Evolutionary conservation across 139 green algal genomes (phyloP), one percentile per base, ranked within the genome.

Genomic region (Chlamydomonas incerta): DNA sequence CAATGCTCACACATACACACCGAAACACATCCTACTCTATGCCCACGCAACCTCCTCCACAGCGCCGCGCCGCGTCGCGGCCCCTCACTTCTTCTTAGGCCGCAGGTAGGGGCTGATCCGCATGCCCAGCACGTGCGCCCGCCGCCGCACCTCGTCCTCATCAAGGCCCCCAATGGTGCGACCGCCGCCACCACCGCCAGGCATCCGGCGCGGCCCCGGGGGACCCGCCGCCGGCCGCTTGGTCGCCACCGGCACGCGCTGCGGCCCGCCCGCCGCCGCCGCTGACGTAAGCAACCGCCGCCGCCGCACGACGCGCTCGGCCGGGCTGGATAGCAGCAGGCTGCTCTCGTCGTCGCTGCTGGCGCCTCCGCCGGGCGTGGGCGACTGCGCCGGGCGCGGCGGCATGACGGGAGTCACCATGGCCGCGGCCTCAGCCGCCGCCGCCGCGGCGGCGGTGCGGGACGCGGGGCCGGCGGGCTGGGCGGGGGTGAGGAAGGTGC

Each of bases 51-150:
- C n/a, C n/a, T n/a, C n/a, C n/a, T n/a, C n/a, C n/a, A 8, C 41
- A 50, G 41, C 41, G 41, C 41, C 41, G 41, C 41, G 60, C 60
- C 3, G 60, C 23, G 10, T 2, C 2, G 24, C 24, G 3, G 24
- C 65, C 67, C 20, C 26, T 47, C 33, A 50, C 67, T 72, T 46
- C 67, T 69, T 69, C 66, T 85, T 85, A 31, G 79, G 57, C 9
- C 79, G 79, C n/a, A 85, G 21, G 31, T 85, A 85, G 14, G 79
- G 79, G 47, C 66, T 85, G n/a, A 85, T 85, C 23, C 79, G 79
- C 79, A 85, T 85, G 47, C 79, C 79, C 65, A 85, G n/a, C n/a
- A 85, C 65, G 4, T 66, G 21, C n/a, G 79, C 79, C 31, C 79
- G 65, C 3, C 79, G 66, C 13, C 79, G 79, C 47, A 75, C 31